Conservation (phyloP, 2,329 filamentous ascomycete genomes). For the Colletotrichum horii region DNA sequence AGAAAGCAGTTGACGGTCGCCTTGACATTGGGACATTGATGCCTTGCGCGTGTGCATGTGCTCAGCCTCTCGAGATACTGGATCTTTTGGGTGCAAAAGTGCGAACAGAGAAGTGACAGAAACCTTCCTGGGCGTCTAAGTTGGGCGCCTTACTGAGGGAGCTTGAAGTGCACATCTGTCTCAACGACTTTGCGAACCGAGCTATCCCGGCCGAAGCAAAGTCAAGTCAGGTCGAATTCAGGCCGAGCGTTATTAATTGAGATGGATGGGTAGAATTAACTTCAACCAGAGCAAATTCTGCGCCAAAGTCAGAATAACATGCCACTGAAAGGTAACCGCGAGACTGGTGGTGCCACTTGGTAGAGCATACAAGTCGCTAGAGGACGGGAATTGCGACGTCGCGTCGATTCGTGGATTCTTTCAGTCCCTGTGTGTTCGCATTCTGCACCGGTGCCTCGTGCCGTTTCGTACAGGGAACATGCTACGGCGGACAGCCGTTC, state of each 20-base stretch:
- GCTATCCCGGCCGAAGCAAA: not conserved
- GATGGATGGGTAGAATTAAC: not conserved
- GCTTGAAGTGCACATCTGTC: not conserved
- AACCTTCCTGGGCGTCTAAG: not conserved
- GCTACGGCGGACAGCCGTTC: not conserved
- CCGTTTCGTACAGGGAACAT: not conserved
- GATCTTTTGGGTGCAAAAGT: not conserved
- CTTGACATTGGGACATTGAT: not conserved
- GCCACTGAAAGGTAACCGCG: constrained; percentile 1
- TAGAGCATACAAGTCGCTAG: too few relatives aligned
- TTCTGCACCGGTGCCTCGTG: not conserved
- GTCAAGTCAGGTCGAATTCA: not conserved
- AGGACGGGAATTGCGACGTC: not conserved
- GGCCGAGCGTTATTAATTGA: not conserved
- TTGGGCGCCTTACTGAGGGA: not conserved
- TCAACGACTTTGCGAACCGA: not conserved
- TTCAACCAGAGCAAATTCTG: not conserved
- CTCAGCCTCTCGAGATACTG: not conserved
- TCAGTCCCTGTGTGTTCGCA: not conserved
- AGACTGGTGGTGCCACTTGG: constrained; percentile 9
- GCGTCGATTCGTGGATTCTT: constrained; percentile 1
- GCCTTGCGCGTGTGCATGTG: not conserved
- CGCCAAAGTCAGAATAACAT: constrained; percentile 4
- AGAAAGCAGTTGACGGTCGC: not conserved
- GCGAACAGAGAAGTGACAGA: not conserved